Evolutionary conservation across 2,329 filamentous ascomycete genomes (phyloP), one percentile per base, ranked within the genome.

Genomic region (Cladobotryum mycophilum): DNA sequence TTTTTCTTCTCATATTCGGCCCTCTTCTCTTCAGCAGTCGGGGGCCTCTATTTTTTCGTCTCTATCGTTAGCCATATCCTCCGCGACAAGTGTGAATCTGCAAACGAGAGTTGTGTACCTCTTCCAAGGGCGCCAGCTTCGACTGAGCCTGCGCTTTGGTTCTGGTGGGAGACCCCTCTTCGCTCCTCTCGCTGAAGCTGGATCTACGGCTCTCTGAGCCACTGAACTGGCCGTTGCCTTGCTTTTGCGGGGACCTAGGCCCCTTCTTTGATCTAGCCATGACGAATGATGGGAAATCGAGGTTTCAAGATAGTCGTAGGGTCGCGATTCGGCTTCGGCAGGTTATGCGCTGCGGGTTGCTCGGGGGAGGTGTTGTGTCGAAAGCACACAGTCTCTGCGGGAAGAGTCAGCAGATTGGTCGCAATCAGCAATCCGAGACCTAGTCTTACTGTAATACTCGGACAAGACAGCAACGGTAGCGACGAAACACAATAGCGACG

Each of bases 1-100:
- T 95, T 96, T 73, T 99, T 99, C 82, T 97, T 97, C 67, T 97
- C 90, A 69, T 95, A 96, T 55, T 96, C 93, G 62, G 69, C 67
- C 48, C 67, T 66, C 54, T 71, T 67, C 54, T 74, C 69, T 42
- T 72, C 68, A 51, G 67, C 60, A 35, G 68, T 63, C 8, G 70
- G 61, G 11, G 68, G 63, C 59, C 76, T 77, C 74, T 79, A 53
- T 38, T 30, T 18, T 35, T 41, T 44, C 22, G 48, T 5, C 33
- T 4, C 7, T 3, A 7, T 14, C 17, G 43, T 53, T 20, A 53
- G 44, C 12, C 20, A 14, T 37, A 22, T 12, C 6, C 30, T 15
- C 20, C 34, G 9, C 18, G 30, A 34, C 14, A n/a, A 8, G 15
- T 17, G 12, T n/a, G 12, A 11, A 47, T 33, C 13, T 5, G n/a